phyloP scores from a whole-genome alignment of 768 basidiomycete genomes.

The Exidia glandulosa region DNA sequence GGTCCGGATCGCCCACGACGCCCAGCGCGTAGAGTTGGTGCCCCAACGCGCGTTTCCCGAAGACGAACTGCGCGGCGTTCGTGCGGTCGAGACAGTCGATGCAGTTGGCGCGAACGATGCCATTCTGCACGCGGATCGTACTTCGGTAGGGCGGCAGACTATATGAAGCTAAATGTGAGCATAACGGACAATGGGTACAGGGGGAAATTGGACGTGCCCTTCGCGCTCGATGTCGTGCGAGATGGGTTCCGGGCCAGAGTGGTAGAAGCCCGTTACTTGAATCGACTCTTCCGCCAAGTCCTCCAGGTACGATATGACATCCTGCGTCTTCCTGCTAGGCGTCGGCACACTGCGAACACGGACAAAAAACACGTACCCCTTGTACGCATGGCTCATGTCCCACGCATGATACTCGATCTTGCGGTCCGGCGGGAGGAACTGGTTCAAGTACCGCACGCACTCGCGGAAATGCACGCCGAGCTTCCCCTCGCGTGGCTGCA shows the following conservation, averaged over 20 bases:
- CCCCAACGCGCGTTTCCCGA: conserved; percentile 87
- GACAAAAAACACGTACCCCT: conserved; percentile 53
- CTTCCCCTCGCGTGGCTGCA: conserved; percentile 70
- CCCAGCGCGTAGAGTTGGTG: conserved; percentile 95
- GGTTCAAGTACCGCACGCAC: conserved; percentile 88
- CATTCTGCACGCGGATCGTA: conserved; percentile 75
- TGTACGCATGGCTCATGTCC: conserved; percentile 94
- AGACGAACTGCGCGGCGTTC: conserved; percentile 93
- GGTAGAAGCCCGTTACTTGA: conserved; percentile 88
- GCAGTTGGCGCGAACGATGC: conserved; percentile 88
- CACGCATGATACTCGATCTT: conserved; percentile 88
- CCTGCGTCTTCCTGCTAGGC: conserved; percentile 69
- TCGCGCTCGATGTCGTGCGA: conserved; percentile 61
- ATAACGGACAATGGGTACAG: conserved; percentile 1
- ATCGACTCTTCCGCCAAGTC: conserved; percentile 92
- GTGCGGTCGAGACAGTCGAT: conserved; percentile 96
- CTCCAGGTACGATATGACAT: conserved; percentile 90
- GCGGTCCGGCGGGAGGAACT: conserved; percentile 78
- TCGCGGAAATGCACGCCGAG: conserved; percentile 83
- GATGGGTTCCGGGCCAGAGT: conserved; percentile 81
- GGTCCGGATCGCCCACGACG: conserved; percentile 70
- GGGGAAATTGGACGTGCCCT: neutral
- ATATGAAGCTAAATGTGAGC: neutral
- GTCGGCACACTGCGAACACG: conserved; percentile 5
- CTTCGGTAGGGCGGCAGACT: conserved; percentile 38